A percentile compares a stretch with the other conserved stretches of the same genome.
These are phyloP conservation scores for Pisolithus marmoratus DNA, from an alignment of 768 basidiomycete genomes.

Conservation along the genomic window DNA sequence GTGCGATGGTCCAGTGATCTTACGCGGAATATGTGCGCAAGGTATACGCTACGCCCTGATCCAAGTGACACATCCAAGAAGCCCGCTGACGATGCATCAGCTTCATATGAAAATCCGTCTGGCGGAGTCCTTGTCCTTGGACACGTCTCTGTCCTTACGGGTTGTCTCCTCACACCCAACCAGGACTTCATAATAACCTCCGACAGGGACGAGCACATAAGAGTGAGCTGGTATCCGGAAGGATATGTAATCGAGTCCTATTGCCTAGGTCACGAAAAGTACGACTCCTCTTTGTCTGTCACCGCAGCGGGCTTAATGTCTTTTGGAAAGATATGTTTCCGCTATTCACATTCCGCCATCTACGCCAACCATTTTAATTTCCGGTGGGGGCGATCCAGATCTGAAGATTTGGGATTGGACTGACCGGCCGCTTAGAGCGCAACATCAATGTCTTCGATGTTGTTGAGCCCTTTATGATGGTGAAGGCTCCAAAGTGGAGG, in stretches of 20 bases:
- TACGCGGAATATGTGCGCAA: constrained; percentile 21
- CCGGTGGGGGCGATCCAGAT: constrained; percentile 81
- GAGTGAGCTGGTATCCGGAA: constrained; percentile 85
- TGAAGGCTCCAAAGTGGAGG: constrained; percentile 27
- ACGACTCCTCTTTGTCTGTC: constrained; percentile 15
- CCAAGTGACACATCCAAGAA: constrained; percentile 17
- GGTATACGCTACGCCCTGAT: constrained; percentile 52
- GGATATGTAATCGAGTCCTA: constrained; percentile 83
- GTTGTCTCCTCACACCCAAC: constrained; percentile 61
- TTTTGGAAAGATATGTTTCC: constrained; percentile 64
- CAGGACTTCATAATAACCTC: constrained; percentile 78
- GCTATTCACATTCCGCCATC: constrained; percentile 64
- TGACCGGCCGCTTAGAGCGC: constrained; percentile 47
- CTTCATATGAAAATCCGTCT: constrained; percentile 65
- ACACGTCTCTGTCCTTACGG: constrained; percentile 81
- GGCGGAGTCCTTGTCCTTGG: constrained; percentile 72
- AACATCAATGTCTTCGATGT: constrained; percentile 46
- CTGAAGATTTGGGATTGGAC: constrained; percentile 81
- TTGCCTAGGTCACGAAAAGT: constrained; percentile 84
- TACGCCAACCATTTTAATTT: constrained; percentile 51
- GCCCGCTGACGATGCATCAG: constrained; percentile 29
- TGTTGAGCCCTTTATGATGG: constrained; percentile 43
- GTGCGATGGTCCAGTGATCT: not conserved
- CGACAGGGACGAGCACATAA: constrained; percentile 93
- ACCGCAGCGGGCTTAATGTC: not conserved